A percentile compares a stretch with the other conserved stretches of the same genome.
These are phyloP conservation scores for Globisporangium recalcitrans DNA, from an alignment of 352 stramenopile species.

Conservation along the genomic window DNA sequence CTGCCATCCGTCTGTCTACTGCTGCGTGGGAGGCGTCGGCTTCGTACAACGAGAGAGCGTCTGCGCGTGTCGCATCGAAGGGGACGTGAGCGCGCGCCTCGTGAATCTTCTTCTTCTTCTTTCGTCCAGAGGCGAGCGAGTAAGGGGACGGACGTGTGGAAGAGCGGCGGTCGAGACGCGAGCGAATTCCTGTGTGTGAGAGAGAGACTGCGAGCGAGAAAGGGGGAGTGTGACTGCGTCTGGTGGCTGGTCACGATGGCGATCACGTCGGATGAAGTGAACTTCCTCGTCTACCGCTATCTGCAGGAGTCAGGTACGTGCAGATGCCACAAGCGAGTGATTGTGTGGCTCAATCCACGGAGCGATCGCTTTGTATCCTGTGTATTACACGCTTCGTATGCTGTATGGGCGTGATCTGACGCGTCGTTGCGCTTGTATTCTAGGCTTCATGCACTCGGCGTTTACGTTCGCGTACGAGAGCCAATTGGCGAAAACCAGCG, in stretches of 20 bases:
- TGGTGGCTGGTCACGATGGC: constrained; percentile 44
- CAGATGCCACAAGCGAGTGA: too few species aligned
- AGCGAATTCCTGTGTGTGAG: background rate
- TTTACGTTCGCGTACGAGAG: constrained; percentile 99
- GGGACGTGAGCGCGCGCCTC: background rate
- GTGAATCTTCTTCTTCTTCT: background rate
- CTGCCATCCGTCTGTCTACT: background rate
- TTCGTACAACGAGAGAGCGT: background rate
- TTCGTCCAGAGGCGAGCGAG: background rate
- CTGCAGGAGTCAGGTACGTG: constrained; percentile 92
- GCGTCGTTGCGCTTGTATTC: background rate
- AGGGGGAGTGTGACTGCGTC: background rate
- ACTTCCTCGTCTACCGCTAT: constrained; percentile 98
- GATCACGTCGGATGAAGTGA: constrained; percentile 95
- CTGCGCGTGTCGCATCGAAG: background rate
- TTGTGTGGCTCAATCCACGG: too few species aligned
- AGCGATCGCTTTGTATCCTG: background rate
- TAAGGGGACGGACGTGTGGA: background rate
- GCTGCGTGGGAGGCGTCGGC: background rate
- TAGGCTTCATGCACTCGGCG: constrained; percentile 94
- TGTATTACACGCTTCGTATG: background rate
- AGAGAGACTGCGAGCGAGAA: background rate
- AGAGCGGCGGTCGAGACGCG: background rate
- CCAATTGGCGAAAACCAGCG: constrained; percentile 91
- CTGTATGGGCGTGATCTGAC: background rate